Evolutionary conservation across 2,329 filamentous ascomycete species (phyloP).

Genomic region (Cadophora gregata): DNA sequence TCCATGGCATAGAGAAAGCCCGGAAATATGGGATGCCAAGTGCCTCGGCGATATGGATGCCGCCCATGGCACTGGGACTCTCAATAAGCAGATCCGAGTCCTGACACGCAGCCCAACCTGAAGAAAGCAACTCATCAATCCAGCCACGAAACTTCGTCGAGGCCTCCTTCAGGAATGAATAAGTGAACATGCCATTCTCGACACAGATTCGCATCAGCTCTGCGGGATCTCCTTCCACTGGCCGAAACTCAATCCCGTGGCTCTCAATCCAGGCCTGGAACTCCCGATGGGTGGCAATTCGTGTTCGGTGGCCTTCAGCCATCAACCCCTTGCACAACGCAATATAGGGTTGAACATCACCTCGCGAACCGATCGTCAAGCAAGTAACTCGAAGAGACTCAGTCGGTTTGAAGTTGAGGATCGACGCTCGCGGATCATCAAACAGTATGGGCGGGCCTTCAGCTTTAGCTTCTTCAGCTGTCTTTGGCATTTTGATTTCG

Average conservation of each 20-base stretch:
- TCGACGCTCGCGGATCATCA: slow-evolving; percentile 86
- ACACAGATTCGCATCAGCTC: slow-evolving; percentile 97
- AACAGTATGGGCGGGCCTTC: slow-evolving; percentile 81
- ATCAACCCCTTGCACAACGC: slow-evolving; percentile 90
- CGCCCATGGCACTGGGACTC: slow-evolving; percentile 94
- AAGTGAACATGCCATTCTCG: slow-evolving; percentile 96
- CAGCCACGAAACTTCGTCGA: slow-evolving; percentile 90
- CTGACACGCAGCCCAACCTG: slow-evolving; percentile 84
- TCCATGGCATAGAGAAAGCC: slow-evolving; percentile 99
- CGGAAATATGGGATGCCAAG: slow-evolving; percentile 94
- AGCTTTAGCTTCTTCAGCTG: slow-evolving; percentile 49
- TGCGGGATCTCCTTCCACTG: slow-evolving; percentile 87
- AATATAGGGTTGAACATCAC: slow-evolving; percentile 97
- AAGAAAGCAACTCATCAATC: slow-evolving; percentile 86
- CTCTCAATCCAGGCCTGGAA: slow-evolving; percentile 88
- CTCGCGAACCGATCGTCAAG: slow-evolving; percentile 92
- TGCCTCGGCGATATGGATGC: slow-evolving; percentile 96
- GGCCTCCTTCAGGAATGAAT: slow-evolving; percentile 86
- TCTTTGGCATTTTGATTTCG: slow-evolving; percentile 56
- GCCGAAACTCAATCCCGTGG: slow-evolving; percentile 93
- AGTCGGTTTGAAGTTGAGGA: slow-evolving; percentile 88
- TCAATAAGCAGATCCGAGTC: slow-evolving; percentile 91
- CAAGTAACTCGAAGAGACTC: slow-evolving; percentile 85
- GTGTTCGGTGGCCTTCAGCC: slow-evolving; percentile 83
- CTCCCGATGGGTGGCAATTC: slow-evolving; percentile 90